Conservation (phyloP, 352 stramenopile genomes). For the Pythium dissimile region DNA sequence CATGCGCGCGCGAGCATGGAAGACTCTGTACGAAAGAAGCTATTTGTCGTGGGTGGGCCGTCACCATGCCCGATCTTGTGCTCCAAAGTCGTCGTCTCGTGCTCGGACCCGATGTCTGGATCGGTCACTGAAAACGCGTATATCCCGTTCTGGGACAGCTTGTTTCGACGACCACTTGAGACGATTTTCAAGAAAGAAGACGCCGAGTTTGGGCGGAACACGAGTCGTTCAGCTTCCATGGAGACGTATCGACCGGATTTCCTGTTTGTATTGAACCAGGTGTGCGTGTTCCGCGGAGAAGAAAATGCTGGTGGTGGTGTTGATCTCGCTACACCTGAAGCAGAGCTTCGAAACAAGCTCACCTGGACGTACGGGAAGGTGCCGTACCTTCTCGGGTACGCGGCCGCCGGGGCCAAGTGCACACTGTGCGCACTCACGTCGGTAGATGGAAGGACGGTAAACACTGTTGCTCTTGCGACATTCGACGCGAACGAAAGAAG, state of each 20-base stretch:
- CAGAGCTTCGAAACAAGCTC: background rate
- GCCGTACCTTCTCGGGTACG: conserved; percentile 5
- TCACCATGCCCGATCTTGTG: no score
- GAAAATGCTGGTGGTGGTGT: background rate
- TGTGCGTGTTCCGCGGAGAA: conserved; percentile 6
- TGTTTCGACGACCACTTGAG: background rate
- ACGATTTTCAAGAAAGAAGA: background rate
- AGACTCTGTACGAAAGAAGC: no score
- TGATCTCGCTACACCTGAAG: background rate
- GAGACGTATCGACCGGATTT: background rate
- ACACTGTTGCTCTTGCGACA: background rate
- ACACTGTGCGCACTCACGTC: background rate
- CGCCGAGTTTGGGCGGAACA: no score
- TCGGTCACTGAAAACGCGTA: background rate
- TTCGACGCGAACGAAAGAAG: background rate
- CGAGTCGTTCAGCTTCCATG: no score
- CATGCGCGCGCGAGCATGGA: no score
- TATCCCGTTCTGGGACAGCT: background rate
- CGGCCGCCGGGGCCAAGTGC: background rate
- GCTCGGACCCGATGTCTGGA: no score
- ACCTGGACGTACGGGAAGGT: conserved; percentile 5
- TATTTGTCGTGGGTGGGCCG: no score
- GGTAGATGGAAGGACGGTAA: background rate
- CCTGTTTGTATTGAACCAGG: background rate
- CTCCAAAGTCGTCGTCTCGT: no score